A percentile compares a stretch with the other conserved stretches of the same genome.
These are phyloP conservation scores for Hypoxylon subgilvum DNA, from an alignment of 495 filamentous ascomycete genomes.

Conservation along the genomic window DNA sequence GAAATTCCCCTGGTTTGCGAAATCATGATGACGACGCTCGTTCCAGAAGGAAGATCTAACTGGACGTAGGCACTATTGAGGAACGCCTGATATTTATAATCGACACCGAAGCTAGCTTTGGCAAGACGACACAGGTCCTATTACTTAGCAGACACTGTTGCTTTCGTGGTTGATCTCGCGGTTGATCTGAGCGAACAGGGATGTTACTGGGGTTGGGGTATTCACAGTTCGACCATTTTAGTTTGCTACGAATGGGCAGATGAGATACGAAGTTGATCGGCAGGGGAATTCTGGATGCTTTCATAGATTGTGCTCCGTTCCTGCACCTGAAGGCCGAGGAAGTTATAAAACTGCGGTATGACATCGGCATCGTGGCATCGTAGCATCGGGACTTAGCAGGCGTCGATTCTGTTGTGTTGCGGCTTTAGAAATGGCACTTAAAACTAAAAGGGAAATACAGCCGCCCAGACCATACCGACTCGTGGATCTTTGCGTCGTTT, in stretches of 20 bases:
- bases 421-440: not conserved
- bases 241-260: too few species aligned
- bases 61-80: not conserved
- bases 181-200: slow-evolving; percentile 14
- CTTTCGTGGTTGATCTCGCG: not conserved
- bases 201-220: slow-evolving; percentile 5
- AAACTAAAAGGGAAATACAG: not conserved
- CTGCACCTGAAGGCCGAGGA: not conserved
- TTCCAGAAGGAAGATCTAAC: not conserved
- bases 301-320: slow-evolving; percentile 3
- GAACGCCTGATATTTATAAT: slow-evolving; percentile 1
- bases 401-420: not conserved
- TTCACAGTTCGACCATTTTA: not conserved
- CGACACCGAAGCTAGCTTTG: slow-evolving; percentile 11
- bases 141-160: not conserved
- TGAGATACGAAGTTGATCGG: not conserved
- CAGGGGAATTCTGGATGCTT: slow-evolving; percentile 1
- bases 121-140: slow-evolving; percentile 3
- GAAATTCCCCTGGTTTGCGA: slow-evolving; percentile 65
- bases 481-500: slow-evolving; percentile 9
- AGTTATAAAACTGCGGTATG: not conserved
- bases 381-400: slow-evolving; percentile 11
- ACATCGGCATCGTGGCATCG: not conserved
- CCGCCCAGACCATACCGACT: not conserved
- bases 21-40: slow-evolving; percentile 30